These are phyloP conservation scores for Achaetomium macrosporum DNA, from an alignment of 2,329 filamentous ascomycete species.

Conservation along the genomic window DNA sequence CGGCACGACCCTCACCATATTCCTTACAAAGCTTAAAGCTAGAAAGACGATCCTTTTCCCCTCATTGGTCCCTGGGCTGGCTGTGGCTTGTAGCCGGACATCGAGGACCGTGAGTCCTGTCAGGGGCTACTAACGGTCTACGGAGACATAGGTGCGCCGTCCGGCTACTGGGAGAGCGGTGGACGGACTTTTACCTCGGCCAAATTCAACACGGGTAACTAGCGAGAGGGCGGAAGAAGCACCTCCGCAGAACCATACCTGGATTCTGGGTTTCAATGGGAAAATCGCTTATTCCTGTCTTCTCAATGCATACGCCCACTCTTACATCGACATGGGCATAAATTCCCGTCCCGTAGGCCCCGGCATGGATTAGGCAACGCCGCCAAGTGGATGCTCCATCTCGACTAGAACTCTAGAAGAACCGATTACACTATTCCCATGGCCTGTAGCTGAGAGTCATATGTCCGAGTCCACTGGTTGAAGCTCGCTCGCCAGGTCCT, in stretches of 20 bases:
- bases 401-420: no score
- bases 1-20: not conserved
- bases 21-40: not conserved
- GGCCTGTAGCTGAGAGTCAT: no score
- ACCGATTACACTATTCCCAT: no score
- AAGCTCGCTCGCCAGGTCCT: no score
- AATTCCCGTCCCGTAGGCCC: no score
- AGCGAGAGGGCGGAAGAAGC: slow-evolving; percentile 17
- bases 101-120: not conserved
- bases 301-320: no score
- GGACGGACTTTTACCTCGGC: slow-evolving; percentile 5
- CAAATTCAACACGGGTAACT: slow-evolving; percentile 3
- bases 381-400: no score
- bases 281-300: no score
- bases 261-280: no score
- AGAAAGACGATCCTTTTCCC: not conserved
- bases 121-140: not conserved
- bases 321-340: no score
- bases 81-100: slow-evolving; percentile 1
- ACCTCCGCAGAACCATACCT: slow-evolving; percentile 9
- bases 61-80: not conserved
- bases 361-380: no score
- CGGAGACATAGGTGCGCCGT: not conserved
- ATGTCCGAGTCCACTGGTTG: no score
- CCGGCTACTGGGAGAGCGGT: not conserved